Conservation (phyloP, 2,329 filamentous ascomycete species). For the Fusarium redolens region DNA sequence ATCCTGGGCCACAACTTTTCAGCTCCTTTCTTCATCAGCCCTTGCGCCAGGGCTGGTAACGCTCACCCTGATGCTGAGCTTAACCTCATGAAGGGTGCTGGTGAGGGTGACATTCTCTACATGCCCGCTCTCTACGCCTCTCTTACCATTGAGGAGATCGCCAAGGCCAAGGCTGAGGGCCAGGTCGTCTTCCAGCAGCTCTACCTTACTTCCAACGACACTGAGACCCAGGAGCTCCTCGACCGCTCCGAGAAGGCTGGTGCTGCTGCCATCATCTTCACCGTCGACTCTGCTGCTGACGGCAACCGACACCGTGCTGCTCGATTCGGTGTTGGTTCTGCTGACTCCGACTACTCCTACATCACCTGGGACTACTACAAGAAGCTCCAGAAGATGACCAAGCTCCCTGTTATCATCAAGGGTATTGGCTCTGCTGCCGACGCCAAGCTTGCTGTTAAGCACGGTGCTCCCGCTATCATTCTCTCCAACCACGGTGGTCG, state of each 20-base stretch:
- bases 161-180: conserved; percentile 49
- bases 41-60: conserved; percentile 58
- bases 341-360: conserved; percentile 43
- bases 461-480: conserved; percentile 50
- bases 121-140: conserved; percentile 54
- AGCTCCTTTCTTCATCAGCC: conserved; percentile 66
- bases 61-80: conserved; percentile 60
- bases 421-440: conserved; percentile 54
- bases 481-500: conserved; percentile 58
- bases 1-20: conserved; percentile 66
- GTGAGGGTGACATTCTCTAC: conserved; percentile 61
- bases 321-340: conserved; percentile 53
- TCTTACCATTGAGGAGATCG: conserved; percentile 53
- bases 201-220: conserved; percentile 49
- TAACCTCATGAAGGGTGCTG: conserved; percentile 62
- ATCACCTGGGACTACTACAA: conserved; percentile 54
- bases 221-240: conserved; percentile 48
- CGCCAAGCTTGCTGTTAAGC: conserved; percentile 49
- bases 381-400: conserved; percentile 50
- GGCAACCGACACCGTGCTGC: conserved; percentile 55
- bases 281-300: conserved; percentile 54
- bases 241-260: conserved; percentile 49
- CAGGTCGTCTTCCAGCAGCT: conserved; percentile 55
- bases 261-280: conserved; percentile 53
- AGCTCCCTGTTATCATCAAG: conserved; percentile 55